Evolutionary conservation across 225 moss, liverwort and hornwort genomes (phyloP), one percentile per base, ranked within the genome.

Genomic region (Physcomitrium patens): DNA sequence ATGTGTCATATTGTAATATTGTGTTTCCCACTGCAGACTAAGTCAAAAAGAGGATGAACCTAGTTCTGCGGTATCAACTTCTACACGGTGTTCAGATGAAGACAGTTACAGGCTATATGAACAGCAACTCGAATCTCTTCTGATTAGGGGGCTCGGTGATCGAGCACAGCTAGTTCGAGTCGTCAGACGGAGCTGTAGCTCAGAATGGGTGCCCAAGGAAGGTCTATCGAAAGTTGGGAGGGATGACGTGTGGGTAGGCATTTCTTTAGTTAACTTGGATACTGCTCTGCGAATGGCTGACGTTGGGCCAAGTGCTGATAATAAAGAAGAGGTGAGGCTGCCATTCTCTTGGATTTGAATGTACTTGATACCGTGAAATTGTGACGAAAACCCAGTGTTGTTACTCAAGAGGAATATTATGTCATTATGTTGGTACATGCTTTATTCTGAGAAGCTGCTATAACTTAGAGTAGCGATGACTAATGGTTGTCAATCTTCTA

Each of bases 211-310:
- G 14, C 84, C 84, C 10, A 77, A 84, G 67, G 41, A 81, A 27
- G 95, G 99, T 63, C 26, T 95, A 31, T 41, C 24, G 53, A 76
- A 82, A 53, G 54, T 87, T 44, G 86, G 75, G 18, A 80, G 76
- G 41, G 77, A 76, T 24, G 89, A 87, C 11, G 20, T 95, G 14
- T 87, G 79, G 80, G 89, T 54, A 14, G 99, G 99, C 9, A 82
- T 99, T 66, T 64, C 82, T 26, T 65, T 99, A 46, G 89, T 74
- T 51, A 86, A 86, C 73, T 60, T 79, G 45, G 91, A 93, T 63
- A 73, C 86, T 65, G 91, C 99, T 20, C 79, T 99, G 24, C 87
- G 94, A 74, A 91, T 94, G 92, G 94, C 97, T 62, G 94, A 94
- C 69, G 72, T 93, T 63, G 99, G 99, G 50, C 99, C 99, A 22